These are phyloP conservation scores for Oryza meyeriana DNA, from an alignment of 176 grass and related monocot species.

Conservation along the genomic window DNA sequence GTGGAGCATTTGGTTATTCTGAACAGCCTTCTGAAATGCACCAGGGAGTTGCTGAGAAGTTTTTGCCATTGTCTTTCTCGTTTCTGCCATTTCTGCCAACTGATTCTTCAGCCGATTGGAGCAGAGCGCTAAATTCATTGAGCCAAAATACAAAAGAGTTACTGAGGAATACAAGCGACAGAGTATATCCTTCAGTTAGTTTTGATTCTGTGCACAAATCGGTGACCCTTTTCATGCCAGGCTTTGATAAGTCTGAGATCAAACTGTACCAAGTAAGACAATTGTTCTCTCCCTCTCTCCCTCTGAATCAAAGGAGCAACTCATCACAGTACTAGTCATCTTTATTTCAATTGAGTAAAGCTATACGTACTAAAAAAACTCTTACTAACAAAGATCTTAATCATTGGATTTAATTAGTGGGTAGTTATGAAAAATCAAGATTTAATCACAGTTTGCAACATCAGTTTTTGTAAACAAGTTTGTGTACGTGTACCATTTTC, in stretches of 20 bases:
- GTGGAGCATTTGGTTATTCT: slow-evolving; percentile 73
- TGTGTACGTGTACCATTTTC: too few species aligned
- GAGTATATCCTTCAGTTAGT: slow-evolving; percentile 49
- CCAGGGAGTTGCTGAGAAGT: slow-evolving; percentile 54
- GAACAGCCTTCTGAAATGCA: slow-evolving; percentile 44
- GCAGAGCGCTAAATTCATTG: slow-evolving; percentile 34
- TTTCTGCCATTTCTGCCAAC: slow-evolving; percentile 49
- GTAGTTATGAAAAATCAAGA: too few species aligned
- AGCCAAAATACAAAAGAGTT: slow-evolving; percentile 50
- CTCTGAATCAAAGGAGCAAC: background rate
- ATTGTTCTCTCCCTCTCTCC: background rate
- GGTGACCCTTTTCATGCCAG: slow-evolving; percentile 83
- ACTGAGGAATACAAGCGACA: slow-evolving; percentile 28
- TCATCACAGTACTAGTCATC: background rate
- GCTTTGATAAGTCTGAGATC: slow-evolving; percentile 91
- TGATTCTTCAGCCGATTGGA: slow-evolving; percentile 50
- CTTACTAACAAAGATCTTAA: too few species aligned
- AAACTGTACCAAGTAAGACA: slow-evolving; percentile 79
- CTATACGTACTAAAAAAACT: too few species aligned
- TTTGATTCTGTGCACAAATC: slow-evolving; percentile 75
- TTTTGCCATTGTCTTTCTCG: slow-evolving; percentile 64
- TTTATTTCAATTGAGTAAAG: too few species aligned
- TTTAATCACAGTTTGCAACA: too few species aligned
- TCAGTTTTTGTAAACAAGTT: too few species aligned
- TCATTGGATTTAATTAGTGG: too few species aligned